Conservation (phyloP, 495 filamentous ascomycete genomes). For the Aspergillus taichungensis region DNA sequence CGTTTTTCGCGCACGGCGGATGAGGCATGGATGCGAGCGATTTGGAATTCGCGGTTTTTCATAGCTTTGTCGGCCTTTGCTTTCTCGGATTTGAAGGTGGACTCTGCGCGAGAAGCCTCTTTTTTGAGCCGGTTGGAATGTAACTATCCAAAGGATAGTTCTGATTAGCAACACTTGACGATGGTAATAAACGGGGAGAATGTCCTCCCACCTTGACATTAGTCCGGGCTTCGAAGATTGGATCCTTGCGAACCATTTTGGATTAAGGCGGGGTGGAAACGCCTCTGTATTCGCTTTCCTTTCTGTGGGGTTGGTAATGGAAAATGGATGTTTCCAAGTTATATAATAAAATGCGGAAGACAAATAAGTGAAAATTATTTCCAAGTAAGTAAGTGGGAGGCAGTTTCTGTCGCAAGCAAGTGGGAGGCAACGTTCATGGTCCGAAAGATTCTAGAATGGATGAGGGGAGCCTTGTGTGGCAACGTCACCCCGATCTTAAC, state of each 20-base stretch:
- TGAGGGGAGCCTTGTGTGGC: constrained; percentile 9
- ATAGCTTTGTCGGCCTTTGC: constrained; percentile 42
- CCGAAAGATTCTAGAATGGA: constrained; percentile 4
- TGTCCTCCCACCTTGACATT: constrained; percentile 37
- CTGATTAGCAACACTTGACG: background rate
- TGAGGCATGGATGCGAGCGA: constrained; percentile 41
- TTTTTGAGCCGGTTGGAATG: constrained; percentile 42
- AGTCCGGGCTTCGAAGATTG: constrained; percentile 42
- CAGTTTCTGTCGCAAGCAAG: background rate
- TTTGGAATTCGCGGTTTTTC: constrained; percentile 43
- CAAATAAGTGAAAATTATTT: background rate
- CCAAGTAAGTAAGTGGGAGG: background rate
- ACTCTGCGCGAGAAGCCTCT: constrained; percentile 36
- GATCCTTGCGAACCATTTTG: constrained; percentile 41
- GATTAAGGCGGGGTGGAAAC: too few relatives aligned
- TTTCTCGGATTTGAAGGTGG: constrained; percentile 41
- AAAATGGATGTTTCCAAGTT: too few relatives aligned
- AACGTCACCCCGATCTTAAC: constrained; percentile 13
- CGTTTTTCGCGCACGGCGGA: constrained; percentile 41
- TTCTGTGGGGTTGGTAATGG: too few relatives aligned
- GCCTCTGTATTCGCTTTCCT: too few relatives aligned
- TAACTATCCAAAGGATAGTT: constrained; percentile 17
- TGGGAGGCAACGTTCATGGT: constrained; percentile 1
- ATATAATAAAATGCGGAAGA: background rate
- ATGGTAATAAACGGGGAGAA: background rate